Evolutionary conservation across 2,329 filamentous ascomycete genomes (phyloP), one percentile per base, ranked within the genome.

Genomic region (Clonostachys solani): DNA sequence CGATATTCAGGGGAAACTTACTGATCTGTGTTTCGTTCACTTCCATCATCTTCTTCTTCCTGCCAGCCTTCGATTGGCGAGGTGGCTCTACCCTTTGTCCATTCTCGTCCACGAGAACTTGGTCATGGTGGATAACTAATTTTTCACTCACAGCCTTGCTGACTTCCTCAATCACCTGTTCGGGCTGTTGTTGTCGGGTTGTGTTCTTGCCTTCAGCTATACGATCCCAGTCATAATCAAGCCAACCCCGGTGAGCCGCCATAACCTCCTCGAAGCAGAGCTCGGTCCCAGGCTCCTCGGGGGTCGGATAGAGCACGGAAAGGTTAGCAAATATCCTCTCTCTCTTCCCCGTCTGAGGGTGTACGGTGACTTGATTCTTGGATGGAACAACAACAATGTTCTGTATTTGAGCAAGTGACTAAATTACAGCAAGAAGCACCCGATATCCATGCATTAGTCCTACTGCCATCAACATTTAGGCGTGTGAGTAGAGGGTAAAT

Each of bases 21-120:
- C 89, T 89, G 45, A 92, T 96, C 66, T 96, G 91, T 3, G 92
- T 95, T 66, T 95, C 91, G 57, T 92, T 92, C 47, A 92, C 75
- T 60, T 96, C 91, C 69, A 89, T 86, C 42, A 87, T 70, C 67
- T 95, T 92, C 69, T 92, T 84, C 61, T 85, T 89, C 63, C 81
- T 85, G 34, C 72, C 52, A 15, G 71, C 60, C 73, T 73, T 52
- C 68, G 74, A 47, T 60, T 77, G 67, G 51, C 66, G 67, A 36
- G 66, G 56, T 33, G 68, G 66, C 41, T 74, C 64, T 38, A n/a
- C 17, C 17, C 15, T 18, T 18, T 38, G 36, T 3, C 81, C 81
- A 56, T 85, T 85, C 60, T 85, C 81, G 48, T 86, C 81, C 33
- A 81, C 66, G 41, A 71, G 61, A 33, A 71, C 60, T 60, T 54